phyloP scores from a whole-genome alignment of 352 stramenopile genomes.

The Pythium sp. region DNA sequence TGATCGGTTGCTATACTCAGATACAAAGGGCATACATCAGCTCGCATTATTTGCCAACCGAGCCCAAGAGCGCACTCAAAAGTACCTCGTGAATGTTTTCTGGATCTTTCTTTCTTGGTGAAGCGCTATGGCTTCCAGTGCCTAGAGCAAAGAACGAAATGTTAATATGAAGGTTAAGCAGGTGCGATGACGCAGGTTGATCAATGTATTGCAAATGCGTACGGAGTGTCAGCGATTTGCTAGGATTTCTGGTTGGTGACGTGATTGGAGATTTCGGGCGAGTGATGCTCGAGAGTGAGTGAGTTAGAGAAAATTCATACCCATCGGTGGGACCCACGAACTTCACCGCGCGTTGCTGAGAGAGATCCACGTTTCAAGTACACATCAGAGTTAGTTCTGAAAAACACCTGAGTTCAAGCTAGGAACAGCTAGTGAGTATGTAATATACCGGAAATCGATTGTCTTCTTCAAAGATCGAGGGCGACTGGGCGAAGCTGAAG shows the following conservation, averaged over 20 bases:
- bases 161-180: not conserved
- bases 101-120: conserved; percentile 4
- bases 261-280: conserved; percentile 13
- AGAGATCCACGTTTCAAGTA: not conserved
- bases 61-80: not conserved
- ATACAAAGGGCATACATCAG: not conserved
- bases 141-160: not conserved
- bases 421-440: not conserved
- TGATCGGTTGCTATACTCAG: not conserved
- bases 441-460: conserved; percentile 44
- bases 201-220: not conserved
- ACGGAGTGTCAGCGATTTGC: conserved; percentile 6
- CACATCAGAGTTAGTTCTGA: not conserved
- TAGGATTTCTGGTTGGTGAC: conserved; percentile 3
- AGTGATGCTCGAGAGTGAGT: conserved; percentile 26
- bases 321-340: conserved; percentile 32
- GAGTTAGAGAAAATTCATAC: conserved; percentile 36
- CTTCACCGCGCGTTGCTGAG: conserved; percentile 41
- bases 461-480: conserved; percentile 25
- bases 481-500: not conserved
- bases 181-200: not conserved
- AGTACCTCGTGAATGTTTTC: not conserved
- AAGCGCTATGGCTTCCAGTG: conserved; percentile 10
- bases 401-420: not conserved
- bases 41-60: not conserved